A percentile compares a stretch with the other conserved stretches of the same genome.
These are phyloP conservation scores for Durusdinium trenchii DNA, from an alignment of 73 alveolate genomes.

Conservation along the genomic window DNA sequence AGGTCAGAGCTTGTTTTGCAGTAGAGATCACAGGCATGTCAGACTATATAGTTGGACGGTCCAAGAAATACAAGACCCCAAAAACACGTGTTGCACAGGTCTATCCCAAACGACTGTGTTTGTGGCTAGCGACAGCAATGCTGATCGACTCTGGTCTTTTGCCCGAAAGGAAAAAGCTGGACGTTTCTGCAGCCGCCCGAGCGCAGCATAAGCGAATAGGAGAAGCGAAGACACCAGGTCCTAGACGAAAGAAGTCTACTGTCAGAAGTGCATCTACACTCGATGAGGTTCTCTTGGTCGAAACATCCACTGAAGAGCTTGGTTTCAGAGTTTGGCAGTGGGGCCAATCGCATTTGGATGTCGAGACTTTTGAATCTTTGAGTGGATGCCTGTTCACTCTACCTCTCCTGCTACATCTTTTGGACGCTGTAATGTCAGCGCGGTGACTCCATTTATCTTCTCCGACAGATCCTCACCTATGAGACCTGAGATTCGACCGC, in stretches of 20 bases:
- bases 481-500: too few species aligned
- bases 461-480: too few species aligned
- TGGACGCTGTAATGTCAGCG: too few species aligned
- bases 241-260: neutral
- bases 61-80: neutral
- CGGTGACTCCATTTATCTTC: too few species aligned
- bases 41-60: slow-evolving; percentile 7
- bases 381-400: too few species aligned
- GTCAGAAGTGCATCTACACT: too few species aligned
- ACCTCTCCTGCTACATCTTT: too few species aligned
- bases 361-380: too few species aligned
- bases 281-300: too few species aligned
- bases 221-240: neutral
- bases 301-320: too few species aligned
- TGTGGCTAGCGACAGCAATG: neutral
- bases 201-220: neutral
- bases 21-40: neutral
- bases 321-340: too few species aligned
- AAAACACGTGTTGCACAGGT: slow-evolving; percentile 25
- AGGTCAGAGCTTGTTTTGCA: neutral
- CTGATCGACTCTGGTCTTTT: neutral
- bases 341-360: too few species aligned
- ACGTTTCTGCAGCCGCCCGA: neutral
- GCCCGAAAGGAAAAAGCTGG: neutral
- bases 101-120: neutral